These are phyloP conservation scores for thale cress (Arabidopsis thaliana) DNA, from an alignment of 345 rosid genomes.

Conservation along the genomic window DNA sequence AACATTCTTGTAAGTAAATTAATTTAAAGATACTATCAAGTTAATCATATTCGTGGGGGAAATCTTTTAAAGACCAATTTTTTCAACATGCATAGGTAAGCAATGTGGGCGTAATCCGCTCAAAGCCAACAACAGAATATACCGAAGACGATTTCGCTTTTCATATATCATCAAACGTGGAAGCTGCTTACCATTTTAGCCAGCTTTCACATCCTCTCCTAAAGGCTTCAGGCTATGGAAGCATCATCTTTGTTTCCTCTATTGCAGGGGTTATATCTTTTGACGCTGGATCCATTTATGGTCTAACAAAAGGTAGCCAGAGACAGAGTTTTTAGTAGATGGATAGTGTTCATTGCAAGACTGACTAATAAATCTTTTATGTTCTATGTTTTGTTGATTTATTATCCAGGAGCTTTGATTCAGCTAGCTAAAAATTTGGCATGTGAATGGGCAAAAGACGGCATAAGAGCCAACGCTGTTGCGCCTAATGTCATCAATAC, in stretches of 20 bases:
- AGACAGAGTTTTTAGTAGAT: background rate
- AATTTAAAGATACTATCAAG: background rate
- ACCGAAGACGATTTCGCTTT: conserved; percentile 48
- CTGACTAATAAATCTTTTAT: background rate
- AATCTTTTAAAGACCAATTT: background rate
- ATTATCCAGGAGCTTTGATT: conserved; percentile 48
- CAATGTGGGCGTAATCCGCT: conserved; percentile 48
- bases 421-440: conserved; percentile 62
- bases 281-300: conserved; percentile 47
- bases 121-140: conserved; percentile 50
- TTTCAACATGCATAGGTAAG: conserved; percentile 45
- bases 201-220: conserved; percentile 64
- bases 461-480: conserved; percentile 59
- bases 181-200: conserved; percentile 57
- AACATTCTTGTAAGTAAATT: conserved; percentile 32
- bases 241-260: conserved; percentile 59
- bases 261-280: conserved; percentile 38
- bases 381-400: background rate
- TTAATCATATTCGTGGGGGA: background rate
- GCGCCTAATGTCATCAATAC: conserved; percentile 56
- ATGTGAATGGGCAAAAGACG: conserved; percentile 76
- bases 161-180: conserved; percentile 53
- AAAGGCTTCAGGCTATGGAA: conserved; percentile 60
- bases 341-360: background rate
- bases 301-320: conserved; percentile 23